A percentile compares a stretch with the other conserved stretches of the same genome.
Evolutionary conservation across 768 basidiomycete species (phyloP).

Genomic region (Hysterangium stoloniferum): DNA sequence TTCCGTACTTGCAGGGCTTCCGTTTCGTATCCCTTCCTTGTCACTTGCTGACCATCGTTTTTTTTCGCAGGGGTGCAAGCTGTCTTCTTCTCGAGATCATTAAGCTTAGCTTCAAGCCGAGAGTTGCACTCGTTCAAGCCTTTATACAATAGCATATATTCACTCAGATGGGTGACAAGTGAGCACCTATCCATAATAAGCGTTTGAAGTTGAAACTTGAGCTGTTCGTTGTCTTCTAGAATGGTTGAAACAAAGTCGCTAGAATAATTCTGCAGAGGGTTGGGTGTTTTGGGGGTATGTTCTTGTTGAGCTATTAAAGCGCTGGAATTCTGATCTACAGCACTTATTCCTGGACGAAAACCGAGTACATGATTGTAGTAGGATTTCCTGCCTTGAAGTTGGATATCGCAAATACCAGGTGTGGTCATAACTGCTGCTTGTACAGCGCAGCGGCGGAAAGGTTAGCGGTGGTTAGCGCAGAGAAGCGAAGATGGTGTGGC

Average conservation of each 20-base stretch:
- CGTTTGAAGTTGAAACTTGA: neutral
- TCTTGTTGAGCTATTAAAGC: no score
- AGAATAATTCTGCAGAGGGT: no score
- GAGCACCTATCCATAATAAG: neutral
- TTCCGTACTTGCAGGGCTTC: neutral
- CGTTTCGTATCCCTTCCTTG: neutral
- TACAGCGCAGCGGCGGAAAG: no score
- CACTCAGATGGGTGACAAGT: neutral
- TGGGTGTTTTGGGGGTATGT: no score
- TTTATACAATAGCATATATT: constrained; percentile 1
- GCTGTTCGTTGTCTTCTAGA: neutral
- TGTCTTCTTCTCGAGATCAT: neutral
- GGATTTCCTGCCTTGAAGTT: no score
- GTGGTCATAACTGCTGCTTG: no score
- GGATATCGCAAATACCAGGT: no score
- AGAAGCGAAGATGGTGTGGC: no score
- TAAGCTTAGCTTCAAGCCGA: neutral
- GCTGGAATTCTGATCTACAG: no score
- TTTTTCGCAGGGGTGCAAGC: neutral
- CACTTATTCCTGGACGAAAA: no score
- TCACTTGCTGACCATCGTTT: neutral
- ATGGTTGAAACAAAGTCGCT: neutral
- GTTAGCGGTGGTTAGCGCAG: no score
- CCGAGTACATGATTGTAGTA: no score
- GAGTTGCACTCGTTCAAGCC: neutral